Percentiles rank a stretch among this genome's conserved stretches.
Evolutionary conservation across 768 basidiomycete species (phyloP).

Genomic region (Tulasnella sp.): DNA sequence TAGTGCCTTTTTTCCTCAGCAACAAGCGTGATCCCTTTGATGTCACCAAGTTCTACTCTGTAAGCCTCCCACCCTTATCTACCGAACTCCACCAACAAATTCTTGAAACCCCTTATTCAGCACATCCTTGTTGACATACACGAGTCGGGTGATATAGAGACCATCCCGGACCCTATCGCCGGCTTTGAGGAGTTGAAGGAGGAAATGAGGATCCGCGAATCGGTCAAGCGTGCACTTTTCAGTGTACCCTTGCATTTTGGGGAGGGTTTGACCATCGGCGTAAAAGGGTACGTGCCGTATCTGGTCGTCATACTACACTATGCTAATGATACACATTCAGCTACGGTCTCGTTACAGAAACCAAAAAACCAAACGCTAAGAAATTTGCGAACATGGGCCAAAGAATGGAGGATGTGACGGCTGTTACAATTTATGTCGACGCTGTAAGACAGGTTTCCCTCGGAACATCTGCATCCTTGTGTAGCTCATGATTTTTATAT

Average conservation of each 20-base stretch:
- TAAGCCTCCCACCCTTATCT: constrained; percentile 28
- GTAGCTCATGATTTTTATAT: neutral
- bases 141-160: constrained; percentile 35
- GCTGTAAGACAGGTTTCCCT: constrained; percentile 38
- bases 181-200: constrained; percentile 28
- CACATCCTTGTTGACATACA: constrained; percentile 45
- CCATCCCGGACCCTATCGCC: constrained; percentile 62
- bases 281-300: constrained; percentile 76
- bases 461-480: neutral
- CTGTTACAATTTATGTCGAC: constrained; percentile 64
- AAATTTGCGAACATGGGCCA: constrained; percentile 75
- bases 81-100: too few species aligned
- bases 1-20: constrained; percentile 87
- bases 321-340: too few species aligned
- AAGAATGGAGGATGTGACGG: constrained; percentile 61
- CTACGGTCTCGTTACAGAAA: constrained; percentile 80
- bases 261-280: constrained; percentile 58
- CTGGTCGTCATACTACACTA: too few species aligned
- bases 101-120: constrained; percentile 28
- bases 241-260: constrained; percentile 72
- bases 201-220: constrained; percentile 69
- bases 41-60: constrained; percentile 65
- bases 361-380: constrained; percentile 70
- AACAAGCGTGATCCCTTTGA: constrained; percentile 57
- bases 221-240: constrained; percentile 73